Percentiles rank a stretch among this genome's conserved stretches.
phyloP scores from a whole-genome alignment of 441 rosid species.

The Erodium moschatum region DNA sequence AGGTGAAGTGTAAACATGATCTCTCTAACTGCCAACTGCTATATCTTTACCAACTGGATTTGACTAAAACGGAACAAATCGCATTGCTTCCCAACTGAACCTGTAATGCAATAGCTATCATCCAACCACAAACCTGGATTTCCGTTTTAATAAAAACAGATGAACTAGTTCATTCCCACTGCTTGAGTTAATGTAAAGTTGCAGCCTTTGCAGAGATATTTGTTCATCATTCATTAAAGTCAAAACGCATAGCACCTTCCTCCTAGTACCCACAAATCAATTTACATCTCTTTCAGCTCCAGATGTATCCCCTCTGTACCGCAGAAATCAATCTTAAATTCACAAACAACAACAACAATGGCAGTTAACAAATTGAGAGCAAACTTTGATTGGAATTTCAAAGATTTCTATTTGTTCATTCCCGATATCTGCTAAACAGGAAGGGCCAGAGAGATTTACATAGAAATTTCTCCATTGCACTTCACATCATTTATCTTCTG shows the following conservation, averaged over 20 bases:
- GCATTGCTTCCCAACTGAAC: neutral
- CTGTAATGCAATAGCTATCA: neutral
- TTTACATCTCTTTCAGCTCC: neutral
- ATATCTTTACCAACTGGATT: neutral
- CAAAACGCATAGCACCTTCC: neutral
- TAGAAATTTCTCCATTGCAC: neutral
- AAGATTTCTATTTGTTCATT: neutral
- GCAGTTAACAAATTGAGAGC: neutral
- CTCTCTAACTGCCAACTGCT: neutral
- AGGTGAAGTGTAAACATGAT: neutral
- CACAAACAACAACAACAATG: neutral
- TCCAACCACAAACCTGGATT: neutral
- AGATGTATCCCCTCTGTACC: neutral
- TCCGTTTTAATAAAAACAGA: neutral
- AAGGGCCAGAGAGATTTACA: neutral
- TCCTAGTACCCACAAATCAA: neutral
- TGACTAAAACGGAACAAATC: neutral
- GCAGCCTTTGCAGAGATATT: neutral
- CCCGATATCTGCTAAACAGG: neutral
- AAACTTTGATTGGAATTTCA: neutral
- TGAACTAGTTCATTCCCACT: neutral
- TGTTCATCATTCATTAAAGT: neutral
- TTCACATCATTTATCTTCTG: neutral
- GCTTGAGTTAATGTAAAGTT: neutral
- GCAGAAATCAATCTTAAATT: neutral